Conservation (phyloP, 2,329 filamentous ascomycete genomes). For the Aureobasidium musti region DNA sequence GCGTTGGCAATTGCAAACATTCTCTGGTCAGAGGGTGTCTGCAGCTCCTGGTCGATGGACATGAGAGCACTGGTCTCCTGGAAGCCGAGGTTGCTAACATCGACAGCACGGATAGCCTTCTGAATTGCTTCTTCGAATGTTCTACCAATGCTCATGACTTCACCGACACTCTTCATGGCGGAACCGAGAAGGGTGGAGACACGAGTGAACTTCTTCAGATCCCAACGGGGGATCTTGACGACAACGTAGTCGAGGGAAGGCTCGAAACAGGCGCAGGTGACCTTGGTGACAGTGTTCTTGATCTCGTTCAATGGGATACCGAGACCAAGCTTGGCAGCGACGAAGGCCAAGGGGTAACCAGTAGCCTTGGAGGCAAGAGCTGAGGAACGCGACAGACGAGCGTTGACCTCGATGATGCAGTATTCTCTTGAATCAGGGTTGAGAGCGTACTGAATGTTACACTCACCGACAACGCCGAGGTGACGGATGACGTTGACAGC, state of each 20-base stretch:
- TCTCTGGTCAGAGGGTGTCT: conserved; percentile 95
- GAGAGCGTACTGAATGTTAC: conserved; percentile 97
- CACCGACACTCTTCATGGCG: conserved; percentile 99
- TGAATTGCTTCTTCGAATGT: conserved; percentile 99
- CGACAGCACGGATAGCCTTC: conserved; percentile 93
- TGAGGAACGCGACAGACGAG: conserved; percentile 90
- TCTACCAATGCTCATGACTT: conserved; percentile 97
- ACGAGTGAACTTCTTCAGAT: conserved; percentile 97
- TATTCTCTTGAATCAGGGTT: conserved; percentile 96
- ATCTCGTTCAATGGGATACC: conserved; percentile 96
- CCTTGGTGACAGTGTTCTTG: conserved; percentile 91
- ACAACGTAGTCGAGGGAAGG: conserved; percentile 97
- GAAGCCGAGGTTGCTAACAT: conserved; percentile 94
- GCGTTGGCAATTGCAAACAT: conserved; percentile 97
- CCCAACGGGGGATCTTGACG: conserved; percentile 98
- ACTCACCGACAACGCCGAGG: conserved; percentile 95
- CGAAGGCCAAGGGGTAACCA: conserved; percentile 92
- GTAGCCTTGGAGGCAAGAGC: conserved; percentile 96
- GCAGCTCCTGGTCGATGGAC: conserved; percentile 93
- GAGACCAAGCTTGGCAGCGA: conserved; percentile 93
- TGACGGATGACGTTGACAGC: conserved; percentile 97
- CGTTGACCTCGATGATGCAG: conserved; percentile 99
- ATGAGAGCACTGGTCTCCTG: conserved; percentile 86
- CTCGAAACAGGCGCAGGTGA: conserved; percentile 96
- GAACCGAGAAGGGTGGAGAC: conserved; percentile 95